These are phyloP conservation scores for Silybum marianum DNA, from an alignment of 129 eudicot species.

Conservation along the genomic window DNA sequence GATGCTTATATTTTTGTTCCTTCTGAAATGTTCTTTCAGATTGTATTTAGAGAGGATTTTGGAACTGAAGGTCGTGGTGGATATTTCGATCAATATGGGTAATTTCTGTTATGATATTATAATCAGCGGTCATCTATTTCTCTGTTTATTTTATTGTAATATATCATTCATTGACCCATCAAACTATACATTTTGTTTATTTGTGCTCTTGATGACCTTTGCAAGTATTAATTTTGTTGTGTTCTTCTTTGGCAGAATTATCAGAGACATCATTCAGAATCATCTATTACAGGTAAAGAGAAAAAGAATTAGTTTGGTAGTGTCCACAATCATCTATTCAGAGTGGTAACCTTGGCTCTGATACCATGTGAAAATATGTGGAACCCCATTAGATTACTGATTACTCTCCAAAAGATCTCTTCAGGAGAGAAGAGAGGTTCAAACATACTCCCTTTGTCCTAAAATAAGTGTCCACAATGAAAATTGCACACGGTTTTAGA, in stretches of 20 bases:
- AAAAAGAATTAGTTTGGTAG: background rate
- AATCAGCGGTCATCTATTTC: background rate
- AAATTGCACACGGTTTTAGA: too few species aligned
- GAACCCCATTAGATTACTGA: too few species aligned
- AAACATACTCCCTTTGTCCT: background rate
- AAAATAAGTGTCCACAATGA: too few species aligned
- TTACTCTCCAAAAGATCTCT: too few species aligned
- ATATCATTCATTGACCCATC: background rate
- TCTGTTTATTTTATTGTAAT: background rate
- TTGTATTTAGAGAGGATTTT: slow-evolving; percentile 98
- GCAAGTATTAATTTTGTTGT: background rate
- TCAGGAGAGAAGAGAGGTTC: background rate
- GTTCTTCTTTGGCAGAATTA: slow-evolving; percentile 63
- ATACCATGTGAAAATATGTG: too few species aligned
- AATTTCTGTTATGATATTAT: slow-evolving; percentile 20
- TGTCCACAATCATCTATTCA: too few species aligned
- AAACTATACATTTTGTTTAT: background rate
- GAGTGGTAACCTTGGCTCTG: too few species aligned
- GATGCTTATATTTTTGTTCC: slow-evolving; percentile 1
- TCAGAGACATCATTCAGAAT: slow-evolving; percentile 97
- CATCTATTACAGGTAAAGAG: slow-evolving; percentile 86
- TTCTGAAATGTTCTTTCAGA: slow-evolving; percentile 44
- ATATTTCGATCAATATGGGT: slow-evolving; percentile 98
- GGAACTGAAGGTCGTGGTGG: slow-evolving; percentile 99
- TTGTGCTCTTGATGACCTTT: background rate